Conservation (phyloP, 2,329 filamentous ascomycete species). For the Venturia asperata region DNA sequence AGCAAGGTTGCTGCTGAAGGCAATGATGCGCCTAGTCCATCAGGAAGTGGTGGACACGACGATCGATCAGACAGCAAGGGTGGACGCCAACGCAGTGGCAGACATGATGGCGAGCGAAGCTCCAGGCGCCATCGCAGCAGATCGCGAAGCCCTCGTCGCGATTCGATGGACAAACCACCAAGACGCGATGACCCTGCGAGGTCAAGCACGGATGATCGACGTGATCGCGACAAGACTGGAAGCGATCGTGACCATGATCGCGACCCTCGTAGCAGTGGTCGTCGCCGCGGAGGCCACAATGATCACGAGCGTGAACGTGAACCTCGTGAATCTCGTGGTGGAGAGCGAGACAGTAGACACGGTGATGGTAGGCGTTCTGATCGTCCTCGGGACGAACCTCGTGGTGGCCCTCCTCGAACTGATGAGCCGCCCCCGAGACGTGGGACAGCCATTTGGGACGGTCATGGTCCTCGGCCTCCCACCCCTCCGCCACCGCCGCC, state of each 20-base stretch:
- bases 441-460: conserved; percentile 10
- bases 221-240: conserved; percentile 9
- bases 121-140: conserved; percentile 13
- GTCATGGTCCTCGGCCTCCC: conserved; percentile 1
- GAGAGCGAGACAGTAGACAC: conserved; percentile 9
- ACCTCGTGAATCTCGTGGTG: conserved; percentile 4
- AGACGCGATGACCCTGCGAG: conserved; percentile 11
- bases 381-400: conserved; percentile 2
- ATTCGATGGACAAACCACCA: conserved; percentile 7
- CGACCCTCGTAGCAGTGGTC: background rate
- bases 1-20: conserved; percentile 8
- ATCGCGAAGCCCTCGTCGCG: conserved; percentile 12
- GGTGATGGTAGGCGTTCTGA: conserved; percentile 6
- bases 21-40: conserved; percentile 7
- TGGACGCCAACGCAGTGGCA: background rate
- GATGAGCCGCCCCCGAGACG: conserved; percentile 12
- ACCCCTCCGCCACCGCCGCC: conserved; percentile 14
- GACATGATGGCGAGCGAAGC: conserved; percentile 7
- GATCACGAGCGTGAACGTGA: conserved; percentile 16
- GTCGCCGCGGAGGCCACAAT: conserved; percentile 14
- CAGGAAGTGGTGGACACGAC: conserved; percentile 8
- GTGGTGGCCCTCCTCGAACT: conserved; percentile 1
- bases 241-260: conserved; percentile 6
- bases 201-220: conserved; percentile 2
- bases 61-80: background rate